phyloP scores from a whole-genome alignment of 2,329 filamentous ascomycete genomes.

The Pseudodiploospora longispora region DNA sequence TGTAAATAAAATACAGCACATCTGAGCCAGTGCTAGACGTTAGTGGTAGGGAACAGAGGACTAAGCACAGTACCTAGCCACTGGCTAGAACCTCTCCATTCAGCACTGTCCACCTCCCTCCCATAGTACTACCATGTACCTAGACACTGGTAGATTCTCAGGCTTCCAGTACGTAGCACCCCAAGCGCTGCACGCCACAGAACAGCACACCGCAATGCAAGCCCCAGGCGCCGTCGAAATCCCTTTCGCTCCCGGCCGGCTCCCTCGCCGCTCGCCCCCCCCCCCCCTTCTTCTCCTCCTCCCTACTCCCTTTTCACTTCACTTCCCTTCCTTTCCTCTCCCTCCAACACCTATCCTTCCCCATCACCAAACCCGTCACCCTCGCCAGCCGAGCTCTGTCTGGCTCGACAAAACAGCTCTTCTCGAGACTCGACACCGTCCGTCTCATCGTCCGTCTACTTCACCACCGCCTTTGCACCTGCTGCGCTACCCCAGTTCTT shows the following conservation, averaged over 20 bases:
- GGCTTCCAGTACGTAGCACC: slow-evolving; percentile 5
- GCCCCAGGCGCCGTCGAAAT: slow-evolving; percentile 8
- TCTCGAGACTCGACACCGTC: slow-evolving; percentile 4
- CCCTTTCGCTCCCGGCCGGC: slow-evolving; percentile 4
- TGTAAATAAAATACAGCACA: too few relatives aligned
- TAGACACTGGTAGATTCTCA: too few relatives aligned
- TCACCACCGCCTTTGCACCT: not conserved
- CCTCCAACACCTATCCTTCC: slow-evolving; percentile 7
- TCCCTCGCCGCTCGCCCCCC: slow-evolving; percentile 6
- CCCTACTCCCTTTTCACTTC: slow-evolving; percentile 8
- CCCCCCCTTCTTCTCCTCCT: slow-evolving; percentile 2
- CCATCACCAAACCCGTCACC: slow-evolving; percentile 1
- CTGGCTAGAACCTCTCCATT: too few relatives aligned
- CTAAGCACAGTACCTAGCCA: too few relatives aligned
- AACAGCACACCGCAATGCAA: slow-evolving; percentile 4
- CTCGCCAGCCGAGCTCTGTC: slow-evolving; percentile 10
- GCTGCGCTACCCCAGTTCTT: not conserved
- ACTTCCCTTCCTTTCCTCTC: slow-evolving; percentile 2
- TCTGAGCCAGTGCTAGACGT: too few relatives aligned
- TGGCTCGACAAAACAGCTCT: slow-evolving; percentile 6
- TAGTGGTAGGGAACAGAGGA: too few relatives aligned
- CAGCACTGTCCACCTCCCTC: too few relatives aligned
- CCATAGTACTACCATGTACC: too few relatives aligned
- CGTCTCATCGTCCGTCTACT: too few relatives aligned
- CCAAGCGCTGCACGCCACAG: slow-evolving; percentile 7